phyloP scores from a whole-genome alignment of 169 alveolate genomes.

The Eimeria sp. region DNA sequence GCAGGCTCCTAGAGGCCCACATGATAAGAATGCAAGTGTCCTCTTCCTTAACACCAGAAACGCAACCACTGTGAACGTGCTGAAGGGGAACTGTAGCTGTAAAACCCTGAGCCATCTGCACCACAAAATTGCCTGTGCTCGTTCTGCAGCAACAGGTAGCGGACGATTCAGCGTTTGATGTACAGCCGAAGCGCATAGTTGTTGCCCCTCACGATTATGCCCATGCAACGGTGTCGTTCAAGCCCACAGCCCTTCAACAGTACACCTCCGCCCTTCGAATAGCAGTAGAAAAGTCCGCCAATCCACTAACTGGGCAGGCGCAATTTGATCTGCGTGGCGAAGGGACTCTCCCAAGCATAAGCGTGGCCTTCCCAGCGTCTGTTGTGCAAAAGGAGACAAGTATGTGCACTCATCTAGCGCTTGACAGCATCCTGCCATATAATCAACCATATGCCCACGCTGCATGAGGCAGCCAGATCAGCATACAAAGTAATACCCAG shows the following conservation, averaged over 20 bases:
- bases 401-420: slow-evolving; percentile 86
- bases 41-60: not conserved
- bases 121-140: not conserved
- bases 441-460: not conserved
- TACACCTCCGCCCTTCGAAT: slow-evolving; percentile 95
- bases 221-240: slow-evolving; percentile 92
- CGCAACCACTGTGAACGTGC: not conserved
- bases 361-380: slow-evolving; percentile 82
- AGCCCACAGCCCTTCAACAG: slow-evolving; percentile 94
- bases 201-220: slow-evolving; percentile 95
- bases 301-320: slow-evolving; percentile 81
- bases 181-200: slow-evolving; percentile 90
- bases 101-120: not conserved
- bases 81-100: not conserved
- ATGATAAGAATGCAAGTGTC: slow-evolving; percentile 66
- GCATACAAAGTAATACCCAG: not conserved
- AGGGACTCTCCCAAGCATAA: slow-evolving; percentile 95
- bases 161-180: slow-evolving; percentile 94
- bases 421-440: not conserved
- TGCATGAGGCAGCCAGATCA: not conserved
- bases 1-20: slow-evolving; percentile 88
- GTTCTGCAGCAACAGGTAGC: slow-evolving; percentile 64
- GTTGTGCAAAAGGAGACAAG: slow-evolving; percentile 42
- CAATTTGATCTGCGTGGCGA: slow-evolving; percentile 97
- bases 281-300: slow-evolving; percentile 91